These are phyloP conservation scores for Begonia loranthoides DNA, from an alignment of 306 rosid species.

Conservation along the genomic window DNA sequence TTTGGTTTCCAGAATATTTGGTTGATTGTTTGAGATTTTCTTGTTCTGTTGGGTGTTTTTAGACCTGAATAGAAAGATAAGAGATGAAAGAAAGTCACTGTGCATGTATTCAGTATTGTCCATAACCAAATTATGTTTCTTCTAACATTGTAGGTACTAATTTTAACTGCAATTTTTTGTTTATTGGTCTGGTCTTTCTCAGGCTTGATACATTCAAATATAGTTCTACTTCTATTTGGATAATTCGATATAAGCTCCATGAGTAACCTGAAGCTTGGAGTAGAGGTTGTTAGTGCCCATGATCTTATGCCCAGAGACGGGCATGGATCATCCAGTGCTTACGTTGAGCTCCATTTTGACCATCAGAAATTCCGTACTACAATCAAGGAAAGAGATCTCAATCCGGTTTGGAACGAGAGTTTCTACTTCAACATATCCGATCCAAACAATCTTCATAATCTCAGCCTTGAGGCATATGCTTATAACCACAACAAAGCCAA, in stretches of 20 bases:
- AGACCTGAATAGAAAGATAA: too few species aligned
- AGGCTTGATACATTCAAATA: constrained; percentile 8
- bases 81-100: too few species aligned
- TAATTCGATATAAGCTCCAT: constrained; percentile 19
- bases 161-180: too few species aligned
- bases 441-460: constrained; percentile 38
- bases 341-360: constrained; percentile 80
- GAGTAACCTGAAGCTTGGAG: constrained; percentile 64
- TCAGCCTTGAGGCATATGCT: constrained; percentile 47
- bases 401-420: constrained; percentile 76
- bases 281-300: constrained; percentile 72
- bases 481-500: constrained; percentile 31
- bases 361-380: constrained; percentile 61
- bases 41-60: too few species aligned
- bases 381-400: constrained; percentile 51
- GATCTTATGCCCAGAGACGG: constrained; percentile 79
- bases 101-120: too few species aligned
- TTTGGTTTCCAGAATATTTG: too few species aligned
- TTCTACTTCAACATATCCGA: constrained; percentile 77
- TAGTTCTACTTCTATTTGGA: not conserved
- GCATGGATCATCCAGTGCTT: constrained; percentile 47
- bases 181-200: too few species aligned
- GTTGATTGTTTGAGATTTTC: too few species aligned
- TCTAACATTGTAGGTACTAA: too few species aligned
- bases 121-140: too few species aligned